phyloP scores from a whole-genome alignment of 306 rosid genomes.

The Castanea mollissima region DNA sequence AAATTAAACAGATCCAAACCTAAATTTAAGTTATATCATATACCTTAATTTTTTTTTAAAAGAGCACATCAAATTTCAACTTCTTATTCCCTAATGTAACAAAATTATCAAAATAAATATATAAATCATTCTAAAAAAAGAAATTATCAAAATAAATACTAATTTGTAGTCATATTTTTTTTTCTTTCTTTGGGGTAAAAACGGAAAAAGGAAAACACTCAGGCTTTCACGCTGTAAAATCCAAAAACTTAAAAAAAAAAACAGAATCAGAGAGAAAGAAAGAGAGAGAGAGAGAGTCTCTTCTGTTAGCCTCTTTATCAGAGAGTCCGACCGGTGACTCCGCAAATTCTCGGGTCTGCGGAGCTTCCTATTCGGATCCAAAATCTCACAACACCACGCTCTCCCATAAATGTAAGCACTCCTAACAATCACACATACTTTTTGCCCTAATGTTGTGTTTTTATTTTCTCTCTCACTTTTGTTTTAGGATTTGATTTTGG shows the following conservation, averaged over 20 bases:
- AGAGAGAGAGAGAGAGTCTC: too few species aligned
- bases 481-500: neutral
- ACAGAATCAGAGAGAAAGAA: neutral
- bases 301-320: neutral
- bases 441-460: neutral
- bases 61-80: too few species aligned
- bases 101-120: too few species aligned
- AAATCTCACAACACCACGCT: neutral
- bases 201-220: neutral
- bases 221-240: neutral
- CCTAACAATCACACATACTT: neutral
- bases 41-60: too few species aligned
- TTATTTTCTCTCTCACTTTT: neutral
- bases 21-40: too few species aligned
- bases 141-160: too few species aligned
- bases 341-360: neutral
- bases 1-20: too few species aligned
- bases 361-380: neutral
- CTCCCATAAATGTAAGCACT: constrained; percentile 3
- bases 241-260: neutral
- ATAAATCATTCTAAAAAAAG: too few species aligned
- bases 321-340: constrained; percentile 9
- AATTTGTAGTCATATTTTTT: too few species aligned
- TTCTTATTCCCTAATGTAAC: too few species aligned
- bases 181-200: neutral